A percentile compares a stretch with the other conserved stretches of the same genome.
Conservation (phyloP, 306 rosid genomes). For the Trifolium fragiferum region DNA sequence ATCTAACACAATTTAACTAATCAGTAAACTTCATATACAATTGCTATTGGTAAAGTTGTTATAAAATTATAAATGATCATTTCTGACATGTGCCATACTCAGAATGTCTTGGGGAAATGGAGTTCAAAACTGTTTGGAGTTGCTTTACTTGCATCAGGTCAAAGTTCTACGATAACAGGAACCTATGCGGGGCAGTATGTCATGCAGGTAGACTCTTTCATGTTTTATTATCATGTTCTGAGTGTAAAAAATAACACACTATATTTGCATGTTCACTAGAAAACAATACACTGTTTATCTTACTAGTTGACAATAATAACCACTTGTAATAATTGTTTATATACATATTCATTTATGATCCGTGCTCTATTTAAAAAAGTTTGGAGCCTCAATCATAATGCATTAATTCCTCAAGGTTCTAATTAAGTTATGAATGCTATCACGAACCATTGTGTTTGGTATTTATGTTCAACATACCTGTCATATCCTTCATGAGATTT, state of each 20-base stretch:
- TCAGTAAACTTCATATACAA: conserved; percentile 19
- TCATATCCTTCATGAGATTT: conserved; percentile 27
- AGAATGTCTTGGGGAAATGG: conserved; percentile 98
- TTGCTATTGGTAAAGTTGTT: conserved; percentile 9
- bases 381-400: conserved; percentile 12
- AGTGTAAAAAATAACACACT: background rate
- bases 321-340: conserved; percentile 5
- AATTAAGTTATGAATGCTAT: conserved; percentile 15
- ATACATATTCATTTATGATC: conserved; percentile 22
- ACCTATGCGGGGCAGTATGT: conserved; percentile 99
- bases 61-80: conserved; percentile 26
- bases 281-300: too few species aligned
- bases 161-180: conserved; percentile 98
- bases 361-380: conserved; percentile 4
- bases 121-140: conserved; percentile 91
- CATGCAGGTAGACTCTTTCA: conserved; percentile 77
- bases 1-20: conserved; percentile 10
- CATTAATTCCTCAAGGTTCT: conserved; percentile 1
- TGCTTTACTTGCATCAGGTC: conserved; percentile 97
- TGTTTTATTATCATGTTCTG: background rate
- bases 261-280: background rate
- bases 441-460: conserved; percentile 10
- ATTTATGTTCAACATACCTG: conserved; percentile 20
- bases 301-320: background rate
- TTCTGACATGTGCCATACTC: conserved; percentile 29